Conservation (phyloP, 768 basidiomycete species). For the Pleurotus platypus region DNA sequence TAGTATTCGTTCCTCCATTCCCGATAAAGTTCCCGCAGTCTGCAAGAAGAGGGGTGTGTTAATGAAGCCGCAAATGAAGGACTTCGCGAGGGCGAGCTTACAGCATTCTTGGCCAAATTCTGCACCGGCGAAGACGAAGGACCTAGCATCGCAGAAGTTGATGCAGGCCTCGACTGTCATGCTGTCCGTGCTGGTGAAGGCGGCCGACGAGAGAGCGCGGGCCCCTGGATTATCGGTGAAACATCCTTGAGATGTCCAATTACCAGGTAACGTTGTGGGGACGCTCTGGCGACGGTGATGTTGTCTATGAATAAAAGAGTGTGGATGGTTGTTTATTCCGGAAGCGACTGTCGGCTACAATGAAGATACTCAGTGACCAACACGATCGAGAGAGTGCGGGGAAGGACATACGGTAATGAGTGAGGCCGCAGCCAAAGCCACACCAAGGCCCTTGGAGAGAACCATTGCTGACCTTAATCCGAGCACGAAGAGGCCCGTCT, state of each 20-base stretch:
- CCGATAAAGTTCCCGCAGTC: constrained; percentile 62
- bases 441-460: constrained; percentile 18
- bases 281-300: constrained; percentile 36
- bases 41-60: constrained; percentile 19
- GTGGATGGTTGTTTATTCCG: constrained; percentile 15
- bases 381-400: constrained; percentile 4
- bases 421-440: constrained; percentile 28
- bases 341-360: constrained; percentile 22
- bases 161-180: constrained; percentile 64
- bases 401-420: constrained; percentile 34
- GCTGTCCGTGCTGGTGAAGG: constrained; percentile 37
- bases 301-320: constrained; percentile 18
- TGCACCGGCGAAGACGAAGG: constrained; percentile 64
- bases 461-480: constrained; percentile 5
- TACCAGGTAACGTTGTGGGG: constrained; percentile 42
- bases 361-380: neutral
- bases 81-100: constrained; percentile 4
- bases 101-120: constrained; percentile 42
- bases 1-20: constrained; percentile 40
- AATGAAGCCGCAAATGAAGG: constrained; percentile 1
- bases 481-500: neutral
- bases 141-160: constrained; percentile 39
- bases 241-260: constrained; percentile 60
- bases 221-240: constrained; percentile 57
- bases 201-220: constrained; percentile 53